Conservation (phyloP, 305 asterid genomes). For the Salvia sclarea region DNA sequence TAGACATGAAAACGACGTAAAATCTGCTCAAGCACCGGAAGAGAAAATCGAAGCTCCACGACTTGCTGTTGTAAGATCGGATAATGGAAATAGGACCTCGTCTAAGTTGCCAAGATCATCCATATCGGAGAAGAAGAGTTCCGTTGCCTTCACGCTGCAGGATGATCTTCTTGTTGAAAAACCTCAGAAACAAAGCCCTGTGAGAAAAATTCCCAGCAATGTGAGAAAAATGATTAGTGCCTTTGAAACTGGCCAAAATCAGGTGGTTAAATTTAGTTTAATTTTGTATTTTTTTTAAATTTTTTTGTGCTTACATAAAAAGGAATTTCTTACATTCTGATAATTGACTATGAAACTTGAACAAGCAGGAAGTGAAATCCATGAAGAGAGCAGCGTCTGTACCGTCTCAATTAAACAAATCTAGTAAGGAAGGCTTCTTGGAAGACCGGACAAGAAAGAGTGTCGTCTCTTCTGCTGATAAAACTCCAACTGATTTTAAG, state of each 20-base stretch:
- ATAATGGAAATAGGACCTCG: conserved; percentile 34
- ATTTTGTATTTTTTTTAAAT: neutral
- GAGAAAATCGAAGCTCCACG: conserved; percentile 35
- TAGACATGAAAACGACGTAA: conserved; percentile 32
- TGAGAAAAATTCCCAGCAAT: conserved; percentile 53
- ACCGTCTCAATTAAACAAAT: conserved; percentile 35
- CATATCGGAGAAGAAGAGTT: conserved; percentile 28
- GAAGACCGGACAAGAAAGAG: conserved; percentile 27
- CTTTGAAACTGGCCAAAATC: conserved; percentile 57
- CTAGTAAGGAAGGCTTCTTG: conserved; percentile 26
- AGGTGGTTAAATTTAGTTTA: conserved; percentile 49
- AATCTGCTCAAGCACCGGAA: conserved; percentile 32
- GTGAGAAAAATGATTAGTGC: conserved; percentile 85
- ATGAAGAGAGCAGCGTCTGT: conserved; percentile 40
- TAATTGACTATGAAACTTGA: conserved; percentile 11
- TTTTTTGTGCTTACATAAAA: neutral
- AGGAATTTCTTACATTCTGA: neutral
- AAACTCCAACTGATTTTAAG: conserved; percentile 24
- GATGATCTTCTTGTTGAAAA: conserved; percentile 33
- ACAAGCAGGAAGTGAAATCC: conserved; percentile 54
- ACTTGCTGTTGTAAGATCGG: conserved; percentile 29
- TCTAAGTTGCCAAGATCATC: conserved; percentile 33
- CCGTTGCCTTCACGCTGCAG: conserved; percentile 25
- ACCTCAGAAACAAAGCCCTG: conserved; percentile 35
- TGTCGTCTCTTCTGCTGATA: conserved; percentile 31